A percentile compares a stretch with the other conserved stretches of the same genome.
These are phyloP conservation scores for Lichtheimia hyalospora DNA, from an alignment of 371 early-diverging fungal species.

Conservation along the genomic window DNA sequence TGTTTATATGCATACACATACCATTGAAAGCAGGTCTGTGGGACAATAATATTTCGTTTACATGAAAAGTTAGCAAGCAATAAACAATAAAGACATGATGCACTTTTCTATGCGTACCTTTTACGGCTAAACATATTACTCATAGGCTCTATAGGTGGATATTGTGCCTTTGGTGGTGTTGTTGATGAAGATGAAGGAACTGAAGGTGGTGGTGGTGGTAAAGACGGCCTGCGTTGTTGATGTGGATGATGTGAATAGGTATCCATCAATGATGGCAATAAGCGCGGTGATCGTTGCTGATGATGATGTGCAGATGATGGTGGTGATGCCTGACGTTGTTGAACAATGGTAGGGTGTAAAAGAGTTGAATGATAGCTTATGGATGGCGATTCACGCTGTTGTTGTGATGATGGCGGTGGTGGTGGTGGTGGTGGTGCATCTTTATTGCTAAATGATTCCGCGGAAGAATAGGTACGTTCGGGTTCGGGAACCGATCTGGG, in stretches of 20 bases:
- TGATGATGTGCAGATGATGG: background rate
- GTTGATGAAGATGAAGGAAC: background rate
- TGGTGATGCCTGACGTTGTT: background rate
- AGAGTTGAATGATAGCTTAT: background rate
- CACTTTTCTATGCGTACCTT: too few relatives aligned
- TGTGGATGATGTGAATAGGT: background rate
- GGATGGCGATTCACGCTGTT: background rate
- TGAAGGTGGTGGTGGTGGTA: background rate
- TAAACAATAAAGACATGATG: too few relatives aligned
- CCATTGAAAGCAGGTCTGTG: too few relatives aligned
- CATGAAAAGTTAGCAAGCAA: too few relatives aligned
- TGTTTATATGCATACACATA: too few relatives aligned
- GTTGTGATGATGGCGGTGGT: background rate
- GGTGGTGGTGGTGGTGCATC: background rate
- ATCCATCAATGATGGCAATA: background rate
- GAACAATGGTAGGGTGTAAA: background rate
- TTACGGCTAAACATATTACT: too few relatives aligned
- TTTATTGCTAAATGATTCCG: background rate
- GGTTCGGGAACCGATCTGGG: slow-evolving; percentile 7
- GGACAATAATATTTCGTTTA: too few relatives aligned
- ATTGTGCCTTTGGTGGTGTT: background rate
- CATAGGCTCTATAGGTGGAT: too few relatives aligned
- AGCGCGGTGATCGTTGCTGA: background rate
- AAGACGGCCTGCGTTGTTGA: background rate
- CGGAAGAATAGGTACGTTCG: background rate